Evolutionary conservation across 345 rosid genomes (phyloP).

Genomic region (Linum tenue): DNA sequence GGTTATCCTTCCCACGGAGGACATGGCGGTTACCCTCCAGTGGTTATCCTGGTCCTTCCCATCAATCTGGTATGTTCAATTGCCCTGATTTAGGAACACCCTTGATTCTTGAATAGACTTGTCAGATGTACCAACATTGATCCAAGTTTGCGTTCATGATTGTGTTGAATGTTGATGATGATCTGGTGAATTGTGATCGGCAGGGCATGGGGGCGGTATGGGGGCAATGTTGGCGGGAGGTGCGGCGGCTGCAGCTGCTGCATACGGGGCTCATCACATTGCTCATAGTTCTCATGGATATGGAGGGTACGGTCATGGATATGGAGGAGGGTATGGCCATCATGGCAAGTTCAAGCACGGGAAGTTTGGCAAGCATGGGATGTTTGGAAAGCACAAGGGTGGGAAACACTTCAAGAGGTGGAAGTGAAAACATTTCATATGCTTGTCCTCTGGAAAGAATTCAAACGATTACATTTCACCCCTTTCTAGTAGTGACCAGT

Average conservation of each 20-base stretch:
- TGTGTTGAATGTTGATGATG: background rate
- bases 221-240: slow-evolving; percentile 67
- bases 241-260: slow-evolving; percentile 61
- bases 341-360: slow-evolving; percentile 74
- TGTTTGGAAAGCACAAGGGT: slow-evolving; percentile 63
- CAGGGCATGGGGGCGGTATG: slow-evolving; percentile 42
- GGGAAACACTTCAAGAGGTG: slow-evolving; percentile 24
- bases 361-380: slow-evolving; percentile 52
- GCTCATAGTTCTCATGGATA: slow-evolving; percentile 37
- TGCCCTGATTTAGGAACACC: background rate
- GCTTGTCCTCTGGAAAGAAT: background rate
- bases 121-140: background rate
- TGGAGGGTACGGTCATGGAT: slow-evolving; percentile 20
- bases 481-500: too few relatives aligned
- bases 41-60: slow-evolving; percentile 45
- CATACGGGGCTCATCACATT: slow-evolving; percentile 59
- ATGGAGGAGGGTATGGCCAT: slow-evolving; percentile 24
- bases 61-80: slow-evolving; percentile 20
- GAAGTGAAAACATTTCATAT: slow-evolving; percentile 27
- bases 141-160: background rate
- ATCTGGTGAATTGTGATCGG: background rate
- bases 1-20: slow-evolving; percentile 8
- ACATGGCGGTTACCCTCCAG: slow-evolving; percentile 20
- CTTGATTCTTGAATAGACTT: background rate
- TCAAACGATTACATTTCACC: too few relatives aligned